A percentile compares a stretch with the other conserved stretches of the same genome.
These are phyloP conservation scores for Solanum etuberosum DNA, from an alignment of 257 asterid genomes.

Conservation along the genomic window DNA sequence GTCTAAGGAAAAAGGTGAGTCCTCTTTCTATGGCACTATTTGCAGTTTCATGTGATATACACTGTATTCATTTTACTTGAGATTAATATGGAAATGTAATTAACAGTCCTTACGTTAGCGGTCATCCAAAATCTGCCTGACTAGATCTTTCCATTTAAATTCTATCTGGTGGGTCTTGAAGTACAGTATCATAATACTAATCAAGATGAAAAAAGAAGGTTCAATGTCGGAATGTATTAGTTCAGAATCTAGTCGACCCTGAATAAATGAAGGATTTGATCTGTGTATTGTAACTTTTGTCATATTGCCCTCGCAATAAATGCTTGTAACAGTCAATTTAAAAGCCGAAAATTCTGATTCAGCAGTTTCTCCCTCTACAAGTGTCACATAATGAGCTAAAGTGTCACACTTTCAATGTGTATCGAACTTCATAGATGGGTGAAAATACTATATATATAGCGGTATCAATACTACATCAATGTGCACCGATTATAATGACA, in stretches of 20 bases:
- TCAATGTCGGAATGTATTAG: not conserved
- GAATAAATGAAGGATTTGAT: not conserved
- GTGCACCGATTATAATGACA: not conserved
- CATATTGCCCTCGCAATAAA: not conserved
- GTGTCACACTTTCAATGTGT: not conserved
- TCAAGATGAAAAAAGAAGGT: not conserved
- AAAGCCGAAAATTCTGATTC: not conserved
- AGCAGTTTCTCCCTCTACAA: not conserved
- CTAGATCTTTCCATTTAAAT: not conserved
- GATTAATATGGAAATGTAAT: not conserved
- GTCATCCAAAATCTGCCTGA: not conserved
- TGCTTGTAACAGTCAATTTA: not conserved
- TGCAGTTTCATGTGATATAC: not conserved
- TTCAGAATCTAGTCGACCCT: not conserved
- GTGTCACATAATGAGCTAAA: not conserved
- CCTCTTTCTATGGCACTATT: not conserved
- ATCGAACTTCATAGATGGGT: not conserved
- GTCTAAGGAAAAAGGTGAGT: constrained; percentile 73
- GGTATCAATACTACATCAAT: not conserved
- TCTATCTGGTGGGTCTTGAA: not conserved
- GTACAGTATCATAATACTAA: not conserved
- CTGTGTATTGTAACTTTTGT: not conserved
- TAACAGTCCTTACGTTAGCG: not conserved
- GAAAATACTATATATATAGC: not conserved
- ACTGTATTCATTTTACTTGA: not conserved